Percentiles rank a stretch among this genome's conserved stretches.
These are phyloP conservation scores for Myriosclerotinia scirpicola DNA, from an alignment of 2,329 filamentous ascomycete species.

Conservation along the genomic window DNA sequence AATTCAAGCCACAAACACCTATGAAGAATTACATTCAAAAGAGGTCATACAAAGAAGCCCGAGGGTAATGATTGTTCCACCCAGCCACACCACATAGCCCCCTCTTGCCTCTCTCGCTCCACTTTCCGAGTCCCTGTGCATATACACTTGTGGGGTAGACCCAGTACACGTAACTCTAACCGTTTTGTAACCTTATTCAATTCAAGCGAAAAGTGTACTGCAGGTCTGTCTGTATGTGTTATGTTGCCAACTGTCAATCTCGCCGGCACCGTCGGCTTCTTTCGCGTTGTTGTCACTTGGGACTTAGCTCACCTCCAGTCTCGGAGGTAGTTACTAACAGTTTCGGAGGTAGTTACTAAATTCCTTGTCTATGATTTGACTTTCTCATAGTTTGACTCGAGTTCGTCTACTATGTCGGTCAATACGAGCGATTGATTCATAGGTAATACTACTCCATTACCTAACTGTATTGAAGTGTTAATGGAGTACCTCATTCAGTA, in stretches of 20 bases:
- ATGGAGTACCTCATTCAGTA: too few species aligned
- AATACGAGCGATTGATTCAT: not conserved
- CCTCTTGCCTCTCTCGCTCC: constrained; percentile 9
- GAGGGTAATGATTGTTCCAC: not conserved
- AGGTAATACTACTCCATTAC: not conserved
- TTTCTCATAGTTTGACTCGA: not conserved
- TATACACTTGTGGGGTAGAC: not conserved
- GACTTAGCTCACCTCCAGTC: not conserved
- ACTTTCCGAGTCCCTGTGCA: not conserved
- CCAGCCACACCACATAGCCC: constrained; percentile 5
- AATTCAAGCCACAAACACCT: too few species aligned
- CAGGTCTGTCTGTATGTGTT: too few species aligned
- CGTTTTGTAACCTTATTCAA: too few species aligned
- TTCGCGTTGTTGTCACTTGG: not conserved
- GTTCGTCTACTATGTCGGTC: not conserved
- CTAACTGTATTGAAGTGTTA: not conserved
- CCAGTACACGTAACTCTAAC: too few species aligned
- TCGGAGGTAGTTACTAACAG: too few species aligned
- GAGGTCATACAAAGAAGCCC: too few species aligned
- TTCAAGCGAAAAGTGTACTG: not conserved
- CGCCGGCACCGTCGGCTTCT: not conserved
- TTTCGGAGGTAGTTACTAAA: too few species aligned
- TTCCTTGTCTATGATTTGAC: not conserved
- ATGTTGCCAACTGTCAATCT: not conserved
- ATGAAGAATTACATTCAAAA: too few species aligned